These are phyloP conservation scores for Hymenoscyphus infarciens DNA, from an alignment of 2,329 filamentous ascomycete species.

Conservation along the genomic window DNA sequence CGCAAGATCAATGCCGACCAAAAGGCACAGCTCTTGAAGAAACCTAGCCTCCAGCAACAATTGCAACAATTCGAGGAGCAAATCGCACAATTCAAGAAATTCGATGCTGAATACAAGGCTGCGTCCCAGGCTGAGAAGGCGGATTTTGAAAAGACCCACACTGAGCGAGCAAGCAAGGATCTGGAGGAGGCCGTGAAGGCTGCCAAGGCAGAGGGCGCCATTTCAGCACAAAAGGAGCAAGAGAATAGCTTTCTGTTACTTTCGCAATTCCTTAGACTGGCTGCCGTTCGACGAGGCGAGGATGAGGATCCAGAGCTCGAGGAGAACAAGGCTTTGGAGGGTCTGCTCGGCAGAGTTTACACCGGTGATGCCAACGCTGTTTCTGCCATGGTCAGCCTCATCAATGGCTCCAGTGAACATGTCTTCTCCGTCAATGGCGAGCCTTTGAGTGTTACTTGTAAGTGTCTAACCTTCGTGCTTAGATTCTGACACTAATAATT, in stretches of 20 bases:
- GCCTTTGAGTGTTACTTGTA: conserved; percentile 68
- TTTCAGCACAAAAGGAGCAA: conserved; percentile 53
- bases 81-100: conserved; percentile 68
- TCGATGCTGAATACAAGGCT: conserved; percentile 67
- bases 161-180: conserved; percentile 45
- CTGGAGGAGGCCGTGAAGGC: conserved; percentile 48
- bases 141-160: conserved; percentile 55
- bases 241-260: conserved; percentile 65
- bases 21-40: conserved; percentile 73
- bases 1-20: conserved; percentile 80
- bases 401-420: conserved; percentile 65
- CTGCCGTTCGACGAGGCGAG: conserved; percentile 70
- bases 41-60: conserved; percentile 66
- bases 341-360: conserved; percentile 74
- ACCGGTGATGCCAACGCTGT: conserved; percentile 73
- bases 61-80: conserved; percentile 70
- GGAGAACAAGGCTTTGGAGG: conserved; percentile 78
- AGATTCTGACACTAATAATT: conserved; percentile 18
- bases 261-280: conserved; percentile 76
- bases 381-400: conserved; percentile 70
- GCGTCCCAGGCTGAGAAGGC: conserved; percentile 56
- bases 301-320: conserved; percentile 60
- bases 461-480: conserved; percentile 32
- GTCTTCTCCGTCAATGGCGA: conserved; percentile 64
- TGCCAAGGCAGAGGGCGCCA: conserved; percentile 48